Evolutionary conservation across 140 eudicot genomes (phyloP).

Genomic region (Senecio squalidus): DNA sequence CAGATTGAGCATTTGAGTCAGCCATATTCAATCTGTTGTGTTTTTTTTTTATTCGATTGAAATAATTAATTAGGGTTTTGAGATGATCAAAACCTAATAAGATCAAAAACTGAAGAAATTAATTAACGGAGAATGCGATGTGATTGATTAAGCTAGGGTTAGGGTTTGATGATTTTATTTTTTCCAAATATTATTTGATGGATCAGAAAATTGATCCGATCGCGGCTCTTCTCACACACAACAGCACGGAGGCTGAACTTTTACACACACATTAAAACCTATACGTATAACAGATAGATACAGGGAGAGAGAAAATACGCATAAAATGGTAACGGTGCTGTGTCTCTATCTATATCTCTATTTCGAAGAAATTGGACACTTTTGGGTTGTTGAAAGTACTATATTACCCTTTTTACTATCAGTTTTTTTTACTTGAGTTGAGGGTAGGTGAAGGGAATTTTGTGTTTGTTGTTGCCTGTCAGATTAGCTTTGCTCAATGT

Average conservation of each 20-base stretch:
- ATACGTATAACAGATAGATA: slow-evolving; percentile 18
- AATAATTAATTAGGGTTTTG: slow-evolving; percentile 25
- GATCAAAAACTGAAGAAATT: not conserved
- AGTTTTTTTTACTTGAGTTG: not conserved
- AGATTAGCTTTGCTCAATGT: slow-evolving; percentile 3
- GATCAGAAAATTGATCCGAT: slow-evolving; percentile 34
- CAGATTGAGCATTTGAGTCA: slow-evolving; percentile 30
- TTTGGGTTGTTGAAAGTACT: not conserved
- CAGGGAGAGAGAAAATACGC: slow-evolving; percentile 26
- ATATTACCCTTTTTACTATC: not conserved
- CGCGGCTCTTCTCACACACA: slow-evolving; percentile 27
- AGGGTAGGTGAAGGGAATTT: slow-evolving; percentile 15
- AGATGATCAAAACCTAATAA: slow-evolving; percentile 23
- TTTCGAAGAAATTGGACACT: slow-evolving; percentile 19
- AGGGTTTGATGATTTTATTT: slow-evolving; percentile 14
- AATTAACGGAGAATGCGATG: slow-evolving; percentile 32
- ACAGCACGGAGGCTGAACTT: slow-evolving; percentile 38
- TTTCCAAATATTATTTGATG: slow-evolving; percentile 29
- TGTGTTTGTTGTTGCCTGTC: slow-evolving; percentile 8
- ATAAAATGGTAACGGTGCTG: slow-evolving; percentile 27
- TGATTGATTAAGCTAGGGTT: slow-evolving; percentile 19
- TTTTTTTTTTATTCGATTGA: slow-evolving; percentile 22
- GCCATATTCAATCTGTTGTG: too few species aligned
- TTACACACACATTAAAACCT: too few species aligned
- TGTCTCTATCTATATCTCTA: slow-evolving; percentile 22